These are phyloP conservation scores for Jaenimonas drosophilae DNA, from an alignment of 208 protist species.

Conservation along the genomic window DNA sequence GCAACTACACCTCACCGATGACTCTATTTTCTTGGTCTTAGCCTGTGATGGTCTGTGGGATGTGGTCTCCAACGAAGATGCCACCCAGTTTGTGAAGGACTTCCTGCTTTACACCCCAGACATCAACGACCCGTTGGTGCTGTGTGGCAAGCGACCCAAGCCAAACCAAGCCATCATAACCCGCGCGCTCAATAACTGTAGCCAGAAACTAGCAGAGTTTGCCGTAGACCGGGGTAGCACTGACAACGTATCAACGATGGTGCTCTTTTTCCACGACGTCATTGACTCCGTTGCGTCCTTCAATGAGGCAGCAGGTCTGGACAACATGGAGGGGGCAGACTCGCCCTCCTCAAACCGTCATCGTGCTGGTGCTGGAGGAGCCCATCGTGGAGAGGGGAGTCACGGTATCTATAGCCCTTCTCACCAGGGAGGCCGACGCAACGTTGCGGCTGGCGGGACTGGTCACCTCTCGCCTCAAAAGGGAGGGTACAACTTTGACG, in stretches of 20 bases:
- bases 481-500: too few relatives aligned
- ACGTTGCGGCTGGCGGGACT: too few relatives aligned
- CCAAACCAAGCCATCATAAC: constrained; percentile 31
- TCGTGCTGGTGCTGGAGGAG: constrained; percentile 41
- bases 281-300: constrained; percentile 52
- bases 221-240: constrained; percentile 71
- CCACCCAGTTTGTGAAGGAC: constrained; percentile 63
- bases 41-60: constrained; percentile 88
- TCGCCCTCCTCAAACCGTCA: constrained; percentile 13
- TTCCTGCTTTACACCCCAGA: constrained; percentile 72
- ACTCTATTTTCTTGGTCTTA: constrained; percentile 61
- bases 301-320: constrained; percentile 2
- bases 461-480: too few relatives aligned
- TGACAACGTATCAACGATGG: constrained; percentile 70
- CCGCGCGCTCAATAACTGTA: constrained; percentile 60
- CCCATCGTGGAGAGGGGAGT: constrained; percentile 53
- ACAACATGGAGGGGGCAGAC: neutral
- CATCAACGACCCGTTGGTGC: constrained; percentile 21
- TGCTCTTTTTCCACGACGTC: constrained; percentile 78
- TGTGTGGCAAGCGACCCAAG: constrained; percentile 19
- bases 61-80: constrained; percentile 77
- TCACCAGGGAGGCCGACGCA: too few relatives aligned
- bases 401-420: too few relatives aligned
- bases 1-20: constrained; percentile 64
- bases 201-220: constrained; percentile 72